A percentile compares a stretch with the other conserved stretches of the same genome.
Evolutionary conservation across 1,139 yeast genomes (phyloP).

Genomic region (Saccharomyces hybrid): DNA sequence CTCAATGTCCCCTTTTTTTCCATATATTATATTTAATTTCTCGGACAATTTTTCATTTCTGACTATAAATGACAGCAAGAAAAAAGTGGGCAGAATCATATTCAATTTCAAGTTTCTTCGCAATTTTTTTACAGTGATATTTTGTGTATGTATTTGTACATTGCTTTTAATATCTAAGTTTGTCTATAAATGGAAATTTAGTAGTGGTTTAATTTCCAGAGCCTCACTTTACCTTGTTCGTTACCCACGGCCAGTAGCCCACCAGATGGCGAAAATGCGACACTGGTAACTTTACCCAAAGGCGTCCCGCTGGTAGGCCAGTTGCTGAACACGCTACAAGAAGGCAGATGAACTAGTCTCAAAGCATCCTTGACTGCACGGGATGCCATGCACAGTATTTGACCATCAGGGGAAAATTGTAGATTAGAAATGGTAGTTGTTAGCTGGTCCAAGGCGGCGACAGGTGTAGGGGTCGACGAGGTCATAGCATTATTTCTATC

Average conservation of each 20-base stretch:
- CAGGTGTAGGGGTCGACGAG: slow-evolving; percentile 8
- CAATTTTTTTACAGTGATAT: background rate
- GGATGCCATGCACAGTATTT: slow-evolving; percentile 76
- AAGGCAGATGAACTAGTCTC: slow-evolving; percentile 78
- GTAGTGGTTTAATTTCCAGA: slow-evolving; percentile 85
- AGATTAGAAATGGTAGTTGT: slow-evolving; percentile 73
- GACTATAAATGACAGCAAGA: background rate
- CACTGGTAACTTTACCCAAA: slow-evolving; percentile 83
- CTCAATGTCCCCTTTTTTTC: background rate
- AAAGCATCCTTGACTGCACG: slow-evolving; percentile 82
- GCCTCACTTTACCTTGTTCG: slow-evolving; percentile 80
- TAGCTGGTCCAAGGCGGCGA: slow-evolving; percentile 64
- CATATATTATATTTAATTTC: background rate
- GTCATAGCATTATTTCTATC: no score
- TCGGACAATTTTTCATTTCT: background rate
- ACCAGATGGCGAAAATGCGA: slow-evolving; percentile 69
- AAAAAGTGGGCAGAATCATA: background rate
- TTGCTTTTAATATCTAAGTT: background rate
- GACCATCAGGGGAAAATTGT: slow-evolving; percentile 81
- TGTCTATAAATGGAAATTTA: slow-evolving; percentile 35
- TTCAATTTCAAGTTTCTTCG: background rate
- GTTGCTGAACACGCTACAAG: slow-evolving; percentile 78
- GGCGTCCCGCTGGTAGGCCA: slow-evolving; percentile 99
- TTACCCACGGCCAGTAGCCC: slow-evolving; percentile 87
- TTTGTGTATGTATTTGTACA: background rate